Evolutionary conservation across 2,329 filamentous ascomycete species (phyloP).

Genomic region (Botrytis pseudocinerea): DNA sequence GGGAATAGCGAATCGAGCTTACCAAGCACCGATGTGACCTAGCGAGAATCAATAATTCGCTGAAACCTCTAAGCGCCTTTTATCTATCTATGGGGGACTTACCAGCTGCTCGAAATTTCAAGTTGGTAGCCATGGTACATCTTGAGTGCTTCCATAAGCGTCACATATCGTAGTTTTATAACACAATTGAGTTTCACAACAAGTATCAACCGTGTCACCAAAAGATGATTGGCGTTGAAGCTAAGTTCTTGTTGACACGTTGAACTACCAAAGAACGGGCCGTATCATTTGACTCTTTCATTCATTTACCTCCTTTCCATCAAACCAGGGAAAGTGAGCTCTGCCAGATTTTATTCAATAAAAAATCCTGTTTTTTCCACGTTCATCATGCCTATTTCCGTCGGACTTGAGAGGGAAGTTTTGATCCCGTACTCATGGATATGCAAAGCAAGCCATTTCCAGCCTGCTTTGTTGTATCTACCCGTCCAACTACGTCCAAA

Average conservation of each 20-base stretch:
- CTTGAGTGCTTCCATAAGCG: constrained; percentile 17
- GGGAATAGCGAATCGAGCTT: constrained; percentile 1
- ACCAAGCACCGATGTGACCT: neutral
- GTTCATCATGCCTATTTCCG: constrained; percentile 20
- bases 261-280: constrained; percentile 11
- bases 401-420: constrained; percentile 17
- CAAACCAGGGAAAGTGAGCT: neutral
- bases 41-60: neutral
- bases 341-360: neutral
- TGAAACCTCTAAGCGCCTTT: neutral
- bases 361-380: constrained; percentile 7
- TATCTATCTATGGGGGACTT: neutral
- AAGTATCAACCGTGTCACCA: neutral
- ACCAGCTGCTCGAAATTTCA: constrained; percentile 14
- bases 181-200: constrained; percentile 8
- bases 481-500: neutral
- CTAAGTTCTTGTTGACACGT: neutral
- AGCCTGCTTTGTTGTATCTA: constrained; percentile 13
- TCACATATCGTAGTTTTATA: constrained; percentile 24
- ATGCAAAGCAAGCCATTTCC: constrained; percentile 15
- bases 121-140: constrained; percentile 18
- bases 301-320: neutral
- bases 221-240: constrained; percentile 5
- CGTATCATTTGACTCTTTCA: neutral
- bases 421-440: neutral